Conservation (phyloP, 2,329 filamentous ascomycete genomes). For the Hymenotorrendiella dingleyae region DNA sequence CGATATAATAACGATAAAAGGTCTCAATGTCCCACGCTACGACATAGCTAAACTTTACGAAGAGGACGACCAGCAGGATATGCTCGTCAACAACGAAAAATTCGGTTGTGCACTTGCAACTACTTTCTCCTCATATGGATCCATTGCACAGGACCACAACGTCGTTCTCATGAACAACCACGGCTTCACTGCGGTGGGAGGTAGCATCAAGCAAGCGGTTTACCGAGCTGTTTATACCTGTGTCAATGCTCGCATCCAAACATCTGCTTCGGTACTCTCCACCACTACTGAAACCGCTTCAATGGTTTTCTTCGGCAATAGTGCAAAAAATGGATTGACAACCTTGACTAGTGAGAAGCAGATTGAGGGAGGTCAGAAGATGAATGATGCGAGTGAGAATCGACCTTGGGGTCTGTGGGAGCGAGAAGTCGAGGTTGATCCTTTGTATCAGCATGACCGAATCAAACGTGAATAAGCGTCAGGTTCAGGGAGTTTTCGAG, state of each 20-base stretch:
- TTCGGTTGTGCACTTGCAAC: slow-evolving; percentile 33
- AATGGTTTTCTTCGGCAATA: too few relatives aligned
- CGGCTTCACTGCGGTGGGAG: slow-evolving; percentile 1
- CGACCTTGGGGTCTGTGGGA: too few relatives aligned
- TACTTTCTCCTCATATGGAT: not conserved
- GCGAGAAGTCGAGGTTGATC: too few relatives aligned
- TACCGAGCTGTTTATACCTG: slow-evolving; percentile 2
- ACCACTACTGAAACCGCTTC: too few relatives aligned
- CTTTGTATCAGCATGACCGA: too few relatives aligned
- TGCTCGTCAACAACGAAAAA: slow-evolving; percentile 33
- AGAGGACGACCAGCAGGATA: slow-evolving; percentile 29
- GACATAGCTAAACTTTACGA: slow-evolving; percentile 29
- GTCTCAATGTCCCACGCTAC: slow-evolving; percentile 27
- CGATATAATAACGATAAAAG: slow-evolving; percentile 17
- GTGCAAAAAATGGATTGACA: too few relatives aligned
- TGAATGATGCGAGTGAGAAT: too few relatives aligned
- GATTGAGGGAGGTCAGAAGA: too few relatives aligned
- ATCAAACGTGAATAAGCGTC: too few relatives aligned
- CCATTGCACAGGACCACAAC: not conserved
- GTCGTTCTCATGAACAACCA: slow-evolving; percentile 2
- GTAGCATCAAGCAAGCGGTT: not conserved
- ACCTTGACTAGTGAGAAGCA: too few relatives aligned
- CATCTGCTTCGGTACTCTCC: not conserved
- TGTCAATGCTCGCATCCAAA: not conserved
- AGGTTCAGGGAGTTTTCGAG: too few relatives aligned